Conservation (phyloP, 345 rosid species). For the Geranium rotundifolium region DNA sequence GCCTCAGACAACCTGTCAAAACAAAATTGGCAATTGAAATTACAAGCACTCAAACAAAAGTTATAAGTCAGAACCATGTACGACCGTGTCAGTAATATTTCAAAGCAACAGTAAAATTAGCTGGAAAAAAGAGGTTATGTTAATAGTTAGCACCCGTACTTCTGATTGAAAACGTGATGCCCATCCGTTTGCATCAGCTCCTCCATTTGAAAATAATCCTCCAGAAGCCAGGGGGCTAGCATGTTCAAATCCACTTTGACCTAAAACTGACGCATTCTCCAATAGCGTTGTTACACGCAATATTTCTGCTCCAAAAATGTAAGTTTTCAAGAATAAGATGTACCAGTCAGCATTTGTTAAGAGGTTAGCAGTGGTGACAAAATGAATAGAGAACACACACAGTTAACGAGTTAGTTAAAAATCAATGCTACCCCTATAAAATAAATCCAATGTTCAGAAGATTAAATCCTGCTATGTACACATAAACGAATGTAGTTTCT, state of each 20-base stretch:
- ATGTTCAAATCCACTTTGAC: slow-evolving; percentile 95
- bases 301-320: slow-evolving; percentile 97
- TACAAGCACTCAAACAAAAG: slow-evolving; percentile 34
- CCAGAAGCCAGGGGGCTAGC: slow-evolving; percentile 86
- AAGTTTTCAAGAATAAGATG: slow-evolving; percentile 93
- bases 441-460: slow-evolving; percentile 15
- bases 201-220: slow-evolving; percentile 89
- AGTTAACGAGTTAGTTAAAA: slow-evolving; percentile 48
- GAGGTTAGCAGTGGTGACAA: slow-evolving; percentile 55
- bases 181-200: slow-evolving; percentile 89
- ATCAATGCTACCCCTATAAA: slow-evolving; percentile 18
- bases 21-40: slow-evolving; percentile 16
- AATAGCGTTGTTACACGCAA: slow-evolving; percentile 96
- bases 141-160: slow-evolving; percentile 97
- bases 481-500: slow-evolving; percentile 2
- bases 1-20: slow-evolving; percentile 38
- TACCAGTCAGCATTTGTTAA: slow-evolving; percentile 79
- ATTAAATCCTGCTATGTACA: slow-evolving; percentile 13
- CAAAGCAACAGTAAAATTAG: slow-evolving; percentile 45
- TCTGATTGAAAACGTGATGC: slow-evolving; percentile 94
- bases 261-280: slow-evolving; percentile 98
- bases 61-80: slow-evolving; percentile 39
- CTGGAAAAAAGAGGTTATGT: slow-evolving; percentile 68
- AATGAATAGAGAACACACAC: slow-evolving; percentile 37
- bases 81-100: slow-evolving; percentile 44